Conservation (phyloP, 805 yeast genomes). For the Wickerhamomyces pijperi region DNA sequence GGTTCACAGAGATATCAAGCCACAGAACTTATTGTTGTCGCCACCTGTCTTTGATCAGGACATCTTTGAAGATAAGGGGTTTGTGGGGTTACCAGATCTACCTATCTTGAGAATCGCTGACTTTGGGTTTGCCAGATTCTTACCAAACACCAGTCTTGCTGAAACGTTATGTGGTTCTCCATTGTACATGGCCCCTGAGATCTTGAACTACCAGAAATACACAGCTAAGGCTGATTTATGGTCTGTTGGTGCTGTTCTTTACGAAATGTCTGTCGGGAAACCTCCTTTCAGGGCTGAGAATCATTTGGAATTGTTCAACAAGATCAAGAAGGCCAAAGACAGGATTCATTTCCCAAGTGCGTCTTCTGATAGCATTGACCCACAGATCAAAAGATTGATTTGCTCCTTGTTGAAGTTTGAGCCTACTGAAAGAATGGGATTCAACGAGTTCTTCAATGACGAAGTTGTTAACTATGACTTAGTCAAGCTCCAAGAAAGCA, state of each 20-base stretch:
- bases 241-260: slow-evolving; percentile 96
- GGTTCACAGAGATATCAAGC: slow-evolving; percentile 93
- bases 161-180: slow-evolving; percentile 98
- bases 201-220: slow-evolving; percentile 84
- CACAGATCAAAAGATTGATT: slow-evolving; percentile 60
- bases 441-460: slow-evolving; percentile 76
- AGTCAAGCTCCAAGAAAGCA: slow-evolving; percentile 21
- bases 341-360: slow-evolving; percentile 67
- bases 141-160: slow-evolving; percentile 89
- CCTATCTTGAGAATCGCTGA: slow-evolving; percentile 93
- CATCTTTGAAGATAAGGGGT: slow-evolving; percentile 41
- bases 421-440: slow-evolving; percentile 82
- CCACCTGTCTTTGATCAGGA: slow-evolving; percentile 66
- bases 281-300: slow-evolving; percentile 94
- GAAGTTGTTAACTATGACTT: slow-evolving; percentile 50
- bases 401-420: slow-evolving; percentile 68
- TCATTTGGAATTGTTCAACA: slow-evolving; percentile 80
- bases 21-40: slow-evolving; percentile 73
- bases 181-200: slow-evolving; percentile 97
- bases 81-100: slow-evolving; percentile 75
- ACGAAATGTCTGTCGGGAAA: slow-evolving; percentile 92
- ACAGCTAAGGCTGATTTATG: slow-evolving; percentile 96
- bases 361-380: slow-evolving; percentile 32
- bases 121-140: slow-evolving; percentile 92
- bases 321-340: slow-evolving; percentile 76